These are phyloP conservation scores for Phycomyces nitens DNA, from an alignment of 192 early-diverging fungal species.

Conservation along the genomic window DNA sequence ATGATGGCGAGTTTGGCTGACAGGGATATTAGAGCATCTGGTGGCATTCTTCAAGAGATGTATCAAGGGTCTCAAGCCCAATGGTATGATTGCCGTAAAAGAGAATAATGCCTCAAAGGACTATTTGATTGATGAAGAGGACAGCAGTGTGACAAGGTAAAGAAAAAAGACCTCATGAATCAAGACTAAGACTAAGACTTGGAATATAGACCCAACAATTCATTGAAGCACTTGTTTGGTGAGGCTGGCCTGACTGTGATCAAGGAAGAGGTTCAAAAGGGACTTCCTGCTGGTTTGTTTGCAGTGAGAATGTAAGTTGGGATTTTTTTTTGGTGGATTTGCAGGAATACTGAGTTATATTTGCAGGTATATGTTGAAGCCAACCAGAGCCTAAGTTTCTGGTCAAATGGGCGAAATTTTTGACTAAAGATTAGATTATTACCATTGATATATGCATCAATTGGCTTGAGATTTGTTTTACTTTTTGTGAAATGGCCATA, in stretches of 20 bases:
- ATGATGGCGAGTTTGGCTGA: background rate
- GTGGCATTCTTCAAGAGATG: conserved; percentile 79
- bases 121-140: conserved; percentile 75
- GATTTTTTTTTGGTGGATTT: background rate
- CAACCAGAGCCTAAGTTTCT: background rate
- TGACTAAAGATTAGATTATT: too few relatives aligned
- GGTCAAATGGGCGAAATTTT: too few relatives aligned
- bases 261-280: conserved; percentile 60
- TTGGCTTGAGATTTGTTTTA: too few relatives aligned
- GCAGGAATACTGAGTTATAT: too few relatives aligned
- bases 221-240: conserved; percentile 60
- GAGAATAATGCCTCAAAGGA: conserved; percentile 75
- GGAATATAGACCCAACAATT: conserved; percentile 44
- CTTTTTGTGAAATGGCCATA: too few relatives aligned
- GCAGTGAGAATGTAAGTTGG: conserved; percentile 65
- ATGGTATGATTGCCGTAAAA: conserved; percentile 84
- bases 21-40: conserved; percentile 61
- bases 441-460: too few relatives aligned
- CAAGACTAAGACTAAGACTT: background rate
- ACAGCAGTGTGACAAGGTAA: conserved; percentile 75
- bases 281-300: conserved; percentile 66
- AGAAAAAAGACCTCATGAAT: conserved; percentile 2
- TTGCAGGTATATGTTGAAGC: background rate
- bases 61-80: conserved; percentile 58
- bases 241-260: conserved; percentile 60